Evolutionary conservation across 345 rosid species (phyloP), one percentile per base, ranked within the genome.

Genomic region (Lepidium africanum): DNA sequence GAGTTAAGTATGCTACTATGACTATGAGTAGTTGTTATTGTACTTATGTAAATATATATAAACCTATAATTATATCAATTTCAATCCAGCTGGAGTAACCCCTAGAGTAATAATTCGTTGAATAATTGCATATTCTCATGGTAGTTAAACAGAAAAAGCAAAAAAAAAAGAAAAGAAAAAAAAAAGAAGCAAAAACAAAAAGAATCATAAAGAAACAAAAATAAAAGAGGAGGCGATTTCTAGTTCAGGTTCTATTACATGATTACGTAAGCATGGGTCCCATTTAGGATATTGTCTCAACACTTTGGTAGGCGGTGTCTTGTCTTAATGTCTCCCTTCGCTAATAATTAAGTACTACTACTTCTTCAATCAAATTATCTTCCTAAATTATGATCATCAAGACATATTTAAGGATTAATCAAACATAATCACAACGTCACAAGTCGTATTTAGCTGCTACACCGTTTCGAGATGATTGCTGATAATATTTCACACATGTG

Each of bases 161-260:
- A 21, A 21, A 3, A 1, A 6, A 5, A 25, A 72, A 40, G n/a
- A n/a, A n/a, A n/a, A n/a, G n/a, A 5, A 13, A 14, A 6, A 1
- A 23, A 46, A n/a, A 13, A 2, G 36, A 45, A 7, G 59, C 50
- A n/a, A 49, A 64, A 38, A 73, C 48, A 42, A 23, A 58, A 42
- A 42, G 13, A 41, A 58, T 7, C 16, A 46, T 12, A 74, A 59
- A 36, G 68, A 74, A 67, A 59, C 67, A 74, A 74, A 67, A 36
- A 52, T 14, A 25, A 25, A 27, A 27, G 68, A 57, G 42, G 7
- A 59, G 77, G 77, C 68, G 45, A 52, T 74, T 73, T 47, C 77
- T 74, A 27, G 77, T 67, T 67, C 72, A 51, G 77, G 77, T 59
- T 66, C 30, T 59, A 73, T 50, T 65, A 60, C 46, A 51, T 33